Evolutionary conservation across 2,329 filamentous ascomycete genomes (phyloP).

Genomic region (Hirsutella minnesotensis): DNA sequence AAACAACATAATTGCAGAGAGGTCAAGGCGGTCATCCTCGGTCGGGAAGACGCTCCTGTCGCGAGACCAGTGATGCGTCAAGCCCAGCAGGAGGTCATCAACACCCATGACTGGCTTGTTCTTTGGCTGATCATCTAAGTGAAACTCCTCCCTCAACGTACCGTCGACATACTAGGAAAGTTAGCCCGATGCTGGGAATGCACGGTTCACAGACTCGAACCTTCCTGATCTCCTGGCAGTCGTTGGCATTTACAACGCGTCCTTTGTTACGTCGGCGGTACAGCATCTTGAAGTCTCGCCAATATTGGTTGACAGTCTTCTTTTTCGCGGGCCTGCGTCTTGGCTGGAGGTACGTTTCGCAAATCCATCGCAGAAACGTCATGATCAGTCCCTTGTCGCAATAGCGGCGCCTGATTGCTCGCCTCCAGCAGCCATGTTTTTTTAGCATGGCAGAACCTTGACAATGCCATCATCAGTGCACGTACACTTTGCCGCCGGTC

Average conservation of each 20-base stretch:
- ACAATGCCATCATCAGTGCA: neutral
- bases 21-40: slow-evolving; percentile 11
- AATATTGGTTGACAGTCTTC: slow-evolving; percentile 11
- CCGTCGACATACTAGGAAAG: neutral
- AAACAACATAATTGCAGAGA: slow-evolving; percentile 13
- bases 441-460: neutral
- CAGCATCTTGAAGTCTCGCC: slow-evolving; percentile 11
- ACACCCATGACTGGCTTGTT: slow-evolving; percentile 6
- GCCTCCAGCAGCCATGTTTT: slow-evolving; percentile 6
- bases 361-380: slow-evolving; percentile 13
- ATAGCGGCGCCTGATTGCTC: slow-evolving; percentile 7
- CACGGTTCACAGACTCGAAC: neutral
- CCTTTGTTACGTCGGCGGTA: slow-evolving; percentile 8
- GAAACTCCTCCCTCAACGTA: neutral
- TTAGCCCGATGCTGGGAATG: neutral
- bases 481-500: neutral
- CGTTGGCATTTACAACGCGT: no score
- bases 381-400: slow-evolving; percentile 13
- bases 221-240: neutral
- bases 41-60: slow-evolving; percentile 12
- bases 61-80: slow-evolving; percentile 10
- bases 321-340: slow-evolving; percentile 4
- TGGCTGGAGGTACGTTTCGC: slow-evolving; percentile 7
- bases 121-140: neutral
- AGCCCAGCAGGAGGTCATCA: slow-evolving; percentile 7